phyloP scores from a whole-genome alignment of 2,329 filamentous ascomycete genomes.

The Colletotrichum trifolii region DNA sequence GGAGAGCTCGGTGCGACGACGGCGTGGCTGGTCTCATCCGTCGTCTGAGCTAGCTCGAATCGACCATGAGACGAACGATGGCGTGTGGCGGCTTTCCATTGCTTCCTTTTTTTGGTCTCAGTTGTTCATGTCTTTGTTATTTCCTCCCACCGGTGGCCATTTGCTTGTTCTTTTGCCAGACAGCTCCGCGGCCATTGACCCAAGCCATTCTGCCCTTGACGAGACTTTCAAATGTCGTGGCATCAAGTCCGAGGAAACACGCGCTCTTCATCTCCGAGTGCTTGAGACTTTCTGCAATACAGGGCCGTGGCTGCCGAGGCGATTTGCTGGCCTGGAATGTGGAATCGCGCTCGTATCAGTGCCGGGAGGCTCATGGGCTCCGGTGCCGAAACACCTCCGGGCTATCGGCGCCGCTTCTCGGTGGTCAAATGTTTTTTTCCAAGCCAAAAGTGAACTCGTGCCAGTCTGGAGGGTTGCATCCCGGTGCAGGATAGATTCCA shows the following conservation, averaged over 20 bases:
- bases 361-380: not conserved
- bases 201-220: no score
- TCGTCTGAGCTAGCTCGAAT: conserved; percentile 15
- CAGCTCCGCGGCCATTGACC: no score
- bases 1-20: conserved; percentile 21
- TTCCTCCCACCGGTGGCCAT: not conserved
- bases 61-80: conserved; percentile 23
- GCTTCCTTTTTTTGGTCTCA: conserved; percentile 23
- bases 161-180: not conserved
- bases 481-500: conserved; percentile 10
- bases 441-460: not conserved
- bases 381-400: not conserved
- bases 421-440: not conserved
- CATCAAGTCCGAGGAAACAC: not conserved
- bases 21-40: conserved; percentile 26
- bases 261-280: not conserved
- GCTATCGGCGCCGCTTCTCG: not conserved
- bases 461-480: conserved; percentile 20
- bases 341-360: not conserved
- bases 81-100: conserved; percentile 28
- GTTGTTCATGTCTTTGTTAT: not conserved
- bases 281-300: not conserved
- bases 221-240: not conserved
- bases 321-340: not conserved
- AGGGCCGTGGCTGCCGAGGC: not conserved